These are phyloP conservation scores for Corinectria fuckeliana DNA, from an alignment of 2,329 filamentous ascomycete species.

Conservation along the genomic window DNA sequence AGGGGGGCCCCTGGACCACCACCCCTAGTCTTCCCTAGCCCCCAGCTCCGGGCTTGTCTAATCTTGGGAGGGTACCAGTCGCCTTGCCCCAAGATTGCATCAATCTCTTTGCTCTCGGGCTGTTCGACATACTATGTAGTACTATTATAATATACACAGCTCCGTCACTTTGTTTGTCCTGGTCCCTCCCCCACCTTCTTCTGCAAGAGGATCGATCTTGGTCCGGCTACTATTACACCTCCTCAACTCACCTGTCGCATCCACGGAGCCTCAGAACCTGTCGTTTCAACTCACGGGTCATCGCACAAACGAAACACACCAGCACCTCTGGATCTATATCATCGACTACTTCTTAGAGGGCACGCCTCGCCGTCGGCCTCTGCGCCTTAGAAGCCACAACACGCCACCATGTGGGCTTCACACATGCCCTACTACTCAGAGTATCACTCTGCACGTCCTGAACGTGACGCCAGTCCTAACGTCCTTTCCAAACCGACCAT, in stretches of 20 bases:
- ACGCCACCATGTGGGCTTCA: conserved; percentile 35
- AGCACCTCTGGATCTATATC: conserved; percentile 30
- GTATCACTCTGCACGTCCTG: conserved; percentile 31
- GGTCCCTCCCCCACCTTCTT: conserved; percentile 15
- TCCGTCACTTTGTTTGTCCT: conserved; percentile 27
- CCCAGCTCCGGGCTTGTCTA: conserved; percentile 36
- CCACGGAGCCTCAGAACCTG: neutral
- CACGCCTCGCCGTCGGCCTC: conserved; percentile 41
- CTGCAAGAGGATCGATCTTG: conserved; percentile 14
- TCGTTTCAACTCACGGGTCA: neutral
- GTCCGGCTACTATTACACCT: conserved; percentile 2
- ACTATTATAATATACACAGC: conserved; percentile 38
- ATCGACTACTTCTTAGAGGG: conserved; percentile 34
- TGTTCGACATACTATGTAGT: too few species aligned
- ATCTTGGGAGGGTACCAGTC: conserved; percentile 37
- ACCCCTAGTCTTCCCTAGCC: conserved; percentile 37
- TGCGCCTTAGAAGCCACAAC: conserved; percentile 31
- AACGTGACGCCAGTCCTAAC: conserved; percentile 28
- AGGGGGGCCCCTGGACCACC: conserved; percentile 38
- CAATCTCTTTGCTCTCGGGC: conserved; percentile 37
- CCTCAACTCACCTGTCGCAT: neutral
- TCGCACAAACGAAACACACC: conserved; percentile 14
- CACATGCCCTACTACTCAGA: conserved; percentile 37
- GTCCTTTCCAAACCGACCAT: conserved; percentile 15
- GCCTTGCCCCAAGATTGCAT: conserved; percentile 41